These are phyloP conservation scores for Heterobasidion occidentale DNA, from an alignment of 1,284 basidiomycete species.

Conservation along the genomic window DNA sequence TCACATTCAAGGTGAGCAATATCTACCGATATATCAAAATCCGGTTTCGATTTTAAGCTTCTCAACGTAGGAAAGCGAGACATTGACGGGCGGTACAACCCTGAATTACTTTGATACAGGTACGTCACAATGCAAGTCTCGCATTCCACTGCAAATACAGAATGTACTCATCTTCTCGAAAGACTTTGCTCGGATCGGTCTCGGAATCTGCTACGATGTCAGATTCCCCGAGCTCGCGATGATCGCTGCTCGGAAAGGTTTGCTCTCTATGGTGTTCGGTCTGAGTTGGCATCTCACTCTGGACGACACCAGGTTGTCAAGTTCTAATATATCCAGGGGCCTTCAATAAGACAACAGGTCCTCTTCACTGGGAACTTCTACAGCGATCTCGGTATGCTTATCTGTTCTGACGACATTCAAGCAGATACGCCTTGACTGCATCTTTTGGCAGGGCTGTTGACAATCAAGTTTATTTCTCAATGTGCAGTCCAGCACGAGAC, in stretches of 20 bases:
- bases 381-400: constrained; percentile 69
- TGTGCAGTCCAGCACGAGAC: constrained; percentile 94
- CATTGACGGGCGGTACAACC: constrained; percentile 73
- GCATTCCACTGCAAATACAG: not conserved
- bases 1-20: constrained; percentile 79
- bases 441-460: constrained; percentile 72
- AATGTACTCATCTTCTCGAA: not conserved
- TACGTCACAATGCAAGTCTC: constrained; percentile 20
- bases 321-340: constrained; percentile 88
- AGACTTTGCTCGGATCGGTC: constrained; percentile 86
- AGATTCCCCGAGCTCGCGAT: constrained; percentile 95
- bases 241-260: constrained; percentile 84
- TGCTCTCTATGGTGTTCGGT: constrained; percentile 5
- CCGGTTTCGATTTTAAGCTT: not conserved
- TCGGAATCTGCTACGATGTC: constrained; percentile 89
- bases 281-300: too few relatives aligned
- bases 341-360: constrained; percentile 91
- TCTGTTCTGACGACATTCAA: not conserved
- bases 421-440: not conserved
- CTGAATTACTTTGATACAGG: constrained; percentile 88
- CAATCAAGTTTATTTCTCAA: constrained; percentile 92
- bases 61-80: constrained; percentile 79
- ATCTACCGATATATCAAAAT: constrained; percentile 8
- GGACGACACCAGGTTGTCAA: constrained; percentile 61
- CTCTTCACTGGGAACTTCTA: constrained; percentile 93